Conservation (phyloP, 345 rosid species). For the Sisymbrium altissimum region DNA sequence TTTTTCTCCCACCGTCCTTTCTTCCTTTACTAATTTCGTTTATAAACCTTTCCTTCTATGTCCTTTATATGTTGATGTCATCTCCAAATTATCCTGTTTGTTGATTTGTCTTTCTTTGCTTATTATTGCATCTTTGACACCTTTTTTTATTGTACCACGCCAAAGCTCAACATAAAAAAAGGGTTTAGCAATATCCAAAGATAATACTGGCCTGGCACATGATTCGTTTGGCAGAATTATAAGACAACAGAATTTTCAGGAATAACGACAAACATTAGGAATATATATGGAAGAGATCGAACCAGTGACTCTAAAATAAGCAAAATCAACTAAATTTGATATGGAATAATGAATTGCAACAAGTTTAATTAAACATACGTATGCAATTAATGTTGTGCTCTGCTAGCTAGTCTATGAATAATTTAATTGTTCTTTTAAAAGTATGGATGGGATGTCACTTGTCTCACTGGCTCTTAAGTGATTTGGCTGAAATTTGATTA, state of each 20-base stretch:
- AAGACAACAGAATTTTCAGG: background rate
- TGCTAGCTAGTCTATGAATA: background rate
- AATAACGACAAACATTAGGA: background rate
- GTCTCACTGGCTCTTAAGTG: conserved; percentile 2
- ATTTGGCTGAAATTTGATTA: background rate
- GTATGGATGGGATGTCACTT: conserved; percentile 15
- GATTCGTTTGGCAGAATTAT: background rate
- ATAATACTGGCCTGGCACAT: background rate
- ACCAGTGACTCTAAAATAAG: background rate
- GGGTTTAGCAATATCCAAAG: background rate
- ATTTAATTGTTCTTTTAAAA: background rate
- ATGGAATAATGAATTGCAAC: background rate
- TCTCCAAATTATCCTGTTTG: background rate
- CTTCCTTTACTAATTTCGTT: background rate
- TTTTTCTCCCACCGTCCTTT: conserved; percentile 5
- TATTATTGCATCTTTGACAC: background rate
- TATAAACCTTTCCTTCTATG: conserved; percentile 11
- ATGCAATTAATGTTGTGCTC: background rate
- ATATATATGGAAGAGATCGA: background rate
- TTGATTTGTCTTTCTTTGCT: background rate
- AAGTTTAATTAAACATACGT: background rate
- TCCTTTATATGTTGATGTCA: background rate
- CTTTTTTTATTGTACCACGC: background rate
- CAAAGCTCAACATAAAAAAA: background rate
- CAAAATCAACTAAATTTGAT: background rate